Evolutionary conservation across 345 rosid species (phyloP), one percentile per base, ranked within the genome.

Genomic region (Syzygium grande): DNA sequence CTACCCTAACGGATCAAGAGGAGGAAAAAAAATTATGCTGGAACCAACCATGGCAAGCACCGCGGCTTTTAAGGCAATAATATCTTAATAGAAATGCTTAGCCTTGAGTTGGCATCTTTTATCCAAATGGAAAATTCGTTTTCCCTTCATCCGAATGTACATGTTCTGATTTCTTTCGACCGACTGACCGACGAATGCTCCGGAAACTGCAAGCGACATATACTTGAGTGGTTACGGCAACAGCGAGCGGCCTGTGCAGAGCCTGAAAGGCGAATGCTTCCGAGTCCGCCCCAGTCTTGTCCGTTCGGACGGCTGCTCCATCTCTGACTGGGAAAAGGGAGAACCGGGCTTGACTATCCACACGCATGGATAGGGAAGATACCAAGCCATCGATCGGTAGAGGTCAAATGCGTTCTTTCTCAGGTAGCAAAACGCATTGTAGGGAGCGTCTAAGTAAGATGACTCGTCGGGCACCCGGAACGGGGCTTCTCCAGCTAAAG

Each of bases 51-150:
- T 2, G 29, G 29, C 63, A 58, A 58, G 63, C 0, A 58, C 14
- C 6, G 29, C n/a, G 0, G 14, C 14, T 58, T 1, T 58, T 10
- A 58, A 58, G 25, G 63, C 14, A 1, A 2, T 5, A 58, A 0
- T 6, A 43, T 58, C 29, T 58, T 0, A 13, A 58, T 58, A 10
- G 29, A 0, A 25, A 58, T 58, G 63, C 25, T 25, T 25, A 25
- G 63, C 29, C 29, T 58, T 51, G 52, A 10, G n/a, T 9, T 25
- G 29, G 63, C 4, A 10, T 58, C 29, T 58, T 58, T n/a, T 10
- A 58, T 58, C 25, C 10, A 25, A 58, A 58, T 10, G 63, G 63
- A 58, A 25, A 13, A 13, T 9, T 58, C 6, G 14, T 58, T 58
- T 10, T 19, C 16, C 58, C 58, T 7, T 21, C 25, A 54, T 54